These are phyloP conservation scores for Nothophaeocryptopus gaeumannii DNA, from an alignment of 2,329 filamentous ascomycete genomes.

Conservation along the genomic window DNA sequence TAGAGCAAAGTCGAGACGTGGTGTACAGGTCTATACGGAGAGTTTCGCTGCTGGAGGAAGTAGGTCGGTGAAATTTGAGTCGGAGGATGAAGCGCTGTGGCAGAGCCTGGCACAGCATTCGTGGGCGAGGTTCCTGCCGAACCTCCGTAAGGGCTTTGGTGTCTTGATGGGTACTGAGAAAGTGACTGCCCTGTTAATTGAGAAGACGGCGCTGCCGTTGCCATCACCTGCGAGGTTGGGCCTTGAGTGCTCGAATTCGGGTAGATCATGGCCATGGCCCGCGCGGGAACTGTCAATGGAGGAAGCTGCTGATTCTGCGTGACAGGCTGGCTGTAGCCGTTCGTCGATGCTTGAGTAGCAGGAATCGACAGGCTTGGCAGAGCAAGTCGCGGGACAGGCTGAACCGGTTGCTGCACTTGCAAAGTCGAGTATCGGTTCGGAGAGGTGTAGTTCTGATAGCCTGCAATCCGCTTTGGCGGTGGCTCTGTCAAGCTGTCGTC, in stretches of 20 bases:
- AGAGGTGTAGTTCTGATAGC: conserved; percentile 28
- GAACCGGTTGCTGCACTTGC: conserved; percentile 32
- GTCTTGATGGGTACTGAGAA: conserved; percentile 43
- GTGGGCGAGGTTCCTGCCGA: conserved; percentile 66
- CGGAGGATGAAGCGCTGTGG: conserved; percentile 47
- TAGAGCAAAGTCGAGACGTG: conserved; percentile 88
- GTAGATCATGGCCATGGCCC: conserved; percentile 73
- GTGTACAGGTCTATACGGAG: conserved; percentile 87
- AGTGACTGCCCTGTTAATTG: conserved; percentile 20
- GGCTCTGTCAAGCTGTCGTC: conserved; percentile 57
- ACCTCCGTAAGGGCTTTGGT: conserved; percentile 51
- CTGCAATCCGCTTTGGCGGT: conserved; percentile 51
- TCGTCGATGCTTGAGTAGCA: conserved; percentile 37
- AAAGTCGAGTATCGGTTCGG: conserved; percentile 33
- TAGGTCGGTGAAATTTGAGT: conserved; percentile 80
- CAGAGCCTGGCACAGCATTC: conserved; percentile 57
- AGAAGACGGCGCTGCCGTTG: conserved; percentile 23
- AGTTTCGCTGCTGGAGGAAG: conserved; percentile 82
- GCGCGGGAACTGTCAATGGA: conserved; percentile 58
- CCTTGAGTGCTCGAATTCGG: conserved; percentile 55
- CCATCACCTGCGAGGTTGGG: conserved; percentile 37
- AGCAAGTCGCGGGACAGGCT: conserved; percentile 55
- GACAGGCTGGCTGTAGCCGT: conserved; percentile 22
- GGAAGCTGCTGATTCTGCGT: conserved; percentile 52
- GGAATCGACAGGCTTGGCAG: conserved; percentile 70